Evolutionary conservation across 2,329 filamentous ascomycete species (phyloP).

Genomic region (Xylaria sp.): DNA sequence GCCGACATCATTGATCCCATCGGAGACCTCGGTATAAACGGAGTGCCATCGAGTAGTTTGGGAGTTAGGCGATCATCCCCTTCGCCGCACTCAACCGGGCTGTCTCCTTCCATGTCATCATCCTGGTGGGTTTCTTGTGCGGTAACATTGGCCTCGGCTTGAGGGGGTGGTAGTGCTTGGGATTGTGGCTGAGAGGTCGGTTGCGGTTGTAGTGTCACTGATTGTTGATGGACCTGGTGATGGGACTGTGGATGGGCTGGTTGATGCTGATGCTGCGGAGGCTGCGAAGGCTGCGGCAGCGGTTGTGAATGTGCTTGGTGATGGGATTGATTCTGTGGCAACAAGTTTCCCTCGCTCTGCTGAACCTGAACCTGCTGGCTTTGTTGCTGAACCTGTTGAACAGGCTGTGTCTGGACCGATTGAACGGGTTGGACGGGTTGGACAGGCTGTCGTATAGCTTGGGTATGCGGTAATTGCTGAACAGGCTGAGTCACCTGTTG

Average conservation of each 20-base stretch:
- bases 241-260: conserved; percentile 23
- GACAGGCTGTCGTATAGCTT: conserved; percentile 29
- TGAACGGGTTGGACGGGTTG: conserved; percentile 27
- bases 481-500: conserved; percentile 30
- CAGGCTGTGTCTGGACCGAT: conserved; percentile 22
- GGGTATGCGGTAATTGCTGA: conserved; percentile 31
- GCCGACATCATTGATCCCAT: conserved; percentile 58
- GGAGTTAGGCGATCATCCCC: conserved; percentile 41
- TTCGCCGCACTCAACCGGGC: conserved; percentile 42
- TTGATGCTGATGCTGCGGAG: conserved; percentile 18
- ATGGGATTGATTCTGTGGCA: conserved; percentile 31
- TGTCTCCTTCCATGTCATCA: conserved; percentile 51
- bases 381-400: conserved; percentile 27
- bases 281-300: conserved; percentile 24
- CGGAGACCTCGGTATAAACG: conserved; percentile 49
- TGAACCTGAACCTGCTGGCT: conserved; percentile 29
- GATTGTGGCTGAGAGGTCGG: conserved; percentile 27
- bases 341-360: conserved; percentile 29
- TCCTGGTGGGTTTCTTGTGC: conserved; percentile 39
- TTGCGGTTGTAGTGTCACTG: conserved; percentile 27
- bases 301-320: conserved; percentile 26
- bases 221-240: conserved; percentile 32
- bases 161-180: conserved; percentile 28
- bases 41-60: conserved; percentile 45
- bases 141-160: conserved; percentile 28